phyloP scores from a whole-genome alignment of 2,329 filamentous ascomycete genomes.

The Teratosphaeria viscida region DNA sequence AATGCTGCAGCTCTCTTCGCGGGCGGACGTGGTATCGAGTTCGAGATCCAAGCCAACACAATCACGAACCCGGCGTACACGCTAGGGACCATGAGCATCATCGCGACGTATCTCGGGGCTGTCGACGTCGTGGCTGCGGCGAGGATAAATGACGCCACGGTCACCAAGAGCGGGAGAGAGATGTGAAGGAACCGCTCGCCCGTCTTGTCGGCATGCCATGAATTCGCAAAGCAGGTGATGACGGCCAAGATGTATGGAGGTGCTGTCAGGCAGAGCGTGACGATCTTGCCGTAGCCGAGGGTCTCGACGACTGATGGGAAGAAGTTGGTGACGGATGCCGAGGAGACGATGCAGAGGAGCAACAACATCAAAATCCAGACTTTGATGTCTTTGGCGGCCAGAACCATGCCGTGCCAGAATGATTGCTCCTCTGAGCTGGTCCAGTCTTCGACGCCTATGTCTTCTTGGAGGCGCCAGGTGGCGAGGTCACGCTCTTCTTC shows the following conservation, averaged over 20 bases:
- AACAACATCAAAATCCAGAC: constrained; percentile 27
- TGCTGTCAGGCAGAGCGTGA: constrained; percentile 24
- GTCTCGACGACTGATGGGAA: constrained; percentile 23
- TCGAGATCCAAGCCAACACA: constrained; percentile 45
- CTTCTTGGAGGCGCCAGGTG: constrained; percentile 22
- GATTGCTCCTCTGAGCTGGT: constrained; percentile 18
- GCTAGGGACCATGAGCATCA: constrained; percentile 34
- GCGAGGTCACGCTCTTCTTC: constrained; percentile 23
- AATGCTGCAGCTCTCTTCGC: constrained; percentile 46
- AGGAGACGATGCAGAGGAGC: constrained; percentile 27
- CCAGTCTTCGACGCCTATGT: constrained; percentile 25
- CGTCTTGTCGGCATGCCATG: constrained; percentile 29
- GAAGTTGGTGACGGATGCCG: constrained; percentile 24
- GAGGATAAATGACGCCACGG: constrained; percentile 22
- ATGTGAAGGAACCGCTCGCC: constrained; percentile 33
- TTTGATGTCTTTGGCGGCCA: constrained; percentile 24
- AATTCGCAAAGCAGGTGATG: constrained; percentile 25
- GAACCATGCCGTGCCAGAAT: constrained; percentile 23
- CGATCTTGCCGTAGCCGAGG: constrained; percentile 25
- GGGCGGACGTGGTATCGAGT: constrained; percentile 41
- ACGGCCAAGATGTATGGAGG: constrained; percentile 27
- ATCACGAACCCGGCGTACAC: constrained; percentile 52
- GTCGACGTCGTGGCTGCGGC: constrained; percentile 19
- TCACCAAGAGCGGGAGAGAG: constrained; percentile 20
- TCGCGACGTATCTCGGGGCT: constrained; percentile 24